Evolutionary conservation across 352 stramenopile species (phyloP).

Genomic region (Pythium volutum): DNA sequence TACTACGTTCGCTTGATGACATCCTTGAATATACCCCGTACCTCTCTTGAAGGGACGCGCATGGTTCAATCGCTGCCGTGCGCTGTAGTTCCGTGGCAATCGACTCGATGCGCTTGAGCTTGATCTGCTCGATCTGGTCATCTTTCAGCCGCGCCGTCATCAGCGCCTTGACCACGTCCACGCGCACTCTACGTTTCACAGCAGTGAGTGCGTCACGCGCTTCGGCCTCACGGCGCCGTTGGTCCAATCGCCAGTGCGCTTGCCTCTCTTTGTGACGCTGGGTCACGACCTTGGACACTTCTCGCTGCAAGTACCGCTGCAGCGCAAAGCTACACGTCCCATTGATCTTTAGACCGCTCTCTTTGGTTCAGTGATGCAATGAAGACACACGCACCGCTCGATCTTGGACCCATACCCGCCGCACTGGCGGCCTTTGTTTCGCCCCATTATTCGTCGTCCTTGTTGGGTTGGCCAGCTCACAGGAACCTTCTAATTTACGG

Average conservation of each 20-base stretch:
- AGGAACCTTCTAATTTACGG: conserved; percentile 7
- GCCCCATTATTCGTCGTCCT: conserved; percentile 35
- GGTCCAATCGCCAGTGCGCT: conserved; percentile 39
- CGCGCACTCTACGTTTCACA: conserved; percentile 57
- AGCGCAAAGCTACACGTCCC: conserved; percentile 48
- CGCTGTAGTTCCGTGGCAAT: conserved; percentile 66
- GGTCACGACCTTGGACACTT: conserved; percentile 45
- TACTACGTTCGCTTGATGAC: not conserved
- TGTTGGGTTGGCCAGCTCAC: not conserved
- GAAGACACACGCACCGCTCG: conserved; percentile 35
- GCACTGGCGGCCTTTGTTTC: conserved; percentile 75
- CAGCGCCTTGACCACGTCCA: conserved; percentile 66
- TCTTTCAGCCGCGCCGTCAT: conserved; percentile 74
- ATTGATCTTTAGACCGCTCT: not conserved
- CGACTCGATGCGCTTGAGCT: conserved; percentile 49
- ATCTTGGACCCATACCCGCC: conserved; percentile 72
- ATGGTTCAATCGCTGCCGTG: conserved; percentile 12
- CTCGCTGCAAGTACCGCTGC: conserved; percentile 55
- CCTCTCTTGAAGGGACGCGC: conserved; percentile 48
- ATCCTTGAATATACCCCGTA: conserved; percentile 22
- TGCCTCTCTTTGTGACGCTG: conserved; percentile 51
- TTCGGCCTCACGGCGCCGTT: conserved; percentile 36
- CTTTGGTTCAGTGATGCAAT: not conserved
- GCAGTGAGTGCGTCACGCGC: conserved; percentile 22
- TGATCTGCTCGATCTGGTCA: conserved; percentile 69